Evolutionary conservation across 78 protist species (phyloP).

Genomic region (Dictyostelium firmibasis): DNA sequence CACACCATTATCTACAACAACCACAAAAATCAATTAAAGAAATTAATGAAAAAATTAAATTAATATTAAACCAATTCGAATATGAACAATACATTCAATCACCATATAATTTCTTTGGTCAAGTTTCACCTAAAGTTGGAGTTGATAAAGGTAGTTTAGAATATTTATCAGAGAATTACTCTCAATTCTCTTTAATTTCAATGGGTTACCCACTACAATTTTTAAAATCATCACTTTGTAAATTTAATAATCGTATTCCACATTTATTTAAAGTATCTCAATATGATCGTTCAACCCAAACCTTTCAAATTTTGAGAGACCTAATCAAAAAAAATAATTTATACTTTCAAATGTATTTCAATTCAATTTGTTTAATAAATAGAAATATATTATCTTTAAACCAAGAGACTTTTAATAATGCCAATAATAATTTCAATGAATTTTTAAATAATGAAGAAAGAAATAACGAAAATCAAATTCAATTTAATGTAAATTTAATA

Average conservation of each 20-base stretch:
- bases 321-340: neutral
- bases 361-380: conserved; percentile 25
- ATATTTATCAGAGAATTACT: neutral
- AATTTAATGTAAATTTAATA: neutral
- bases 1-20: neutral
- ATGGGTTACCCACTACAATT: conserved; percentile 3
- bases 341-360: conserved; percentile 54
- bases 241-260: conserved; percentile 8
- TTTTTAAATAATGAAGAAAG: neutral
- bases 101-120: conserved; percentile 9
- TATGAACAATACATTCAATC: conserved; percentile 47
- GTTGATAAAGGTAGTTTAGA: neutral
- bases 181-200: neutral
- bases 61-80: conserved; percentile 14
- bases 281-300: conserved; percentile 15
- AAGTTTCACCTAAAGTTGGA: neutral
- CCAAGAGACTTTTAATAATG: neutral
- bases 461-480: neutral
- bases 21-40: neutral
- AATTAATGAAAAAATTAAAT: neutral
- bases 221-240: neutral
- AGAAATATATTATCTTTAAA: neutral
- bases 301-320: neutral
- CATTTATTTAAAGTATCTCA: neutral
- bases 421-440: too few species aligned